Base-by-base conservation (phyloP, 345 rosid genomes). In the Iberis pinnata region DNA sequence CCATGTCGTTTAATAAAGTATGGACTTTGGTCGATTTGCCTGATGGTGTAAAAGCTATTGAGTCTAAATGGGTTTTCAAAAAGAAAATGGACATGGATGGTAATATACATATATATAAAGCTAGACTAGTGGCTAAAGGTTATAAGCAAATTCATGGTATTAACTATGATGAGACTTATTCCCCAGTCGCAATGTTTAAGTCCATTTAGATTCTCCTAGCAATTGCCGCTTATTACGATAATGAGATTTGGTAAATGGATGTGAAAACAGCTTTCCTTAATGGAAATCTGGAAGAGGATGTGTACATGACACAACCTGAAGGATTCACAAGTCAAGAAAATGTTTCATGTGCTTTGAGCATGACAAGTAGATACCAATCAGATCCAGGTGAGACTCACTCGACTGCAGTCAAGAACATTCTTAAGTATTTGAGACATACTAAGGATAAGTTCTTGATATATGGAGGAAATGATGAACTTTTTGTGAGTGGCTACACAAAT, bases 21-120 rank as follows among this genome's bases (percentile, higher is more conserved):
- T 59, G 53, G 63, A 36, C 16, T 37, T 60, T 70, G 66, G 46
- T 59, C n/a, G n/a, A n/a, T n/a, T n/a, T n/a, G n/a, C n/a, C n/a
- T n/a, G 8, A 29, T 29, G 33, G 10, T 7, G 5, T 29, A 29
- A 29, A 29, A 29, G 8, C 33, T 9, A 29, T 29, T 29, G 8
- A 29, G 33, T 29, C 9, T 29, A 29, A 29, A 29, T 6, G 33
- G n/a, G n/a, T 7, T 9, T 29, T 29, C 8, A 29, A 29, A 2
- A 29, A 29, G 33, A 29, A 29, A 29, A 29, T 29, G 5, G 33
- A 9, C 33, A 9, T 29, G 33, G 33, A 29, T 29, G 33, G 33
- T 29, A 7, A 29, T 29, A 29, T 29, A 4, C 33, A 8, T 42
- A 58, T 12, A 29, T 39, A 39, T 49, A 29, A 29, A 29, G 33